phyloP scores from a whole-genome alignment of 2,329 filamentous ascomycete genomes.

The Clathrospora elynae region DNA sequence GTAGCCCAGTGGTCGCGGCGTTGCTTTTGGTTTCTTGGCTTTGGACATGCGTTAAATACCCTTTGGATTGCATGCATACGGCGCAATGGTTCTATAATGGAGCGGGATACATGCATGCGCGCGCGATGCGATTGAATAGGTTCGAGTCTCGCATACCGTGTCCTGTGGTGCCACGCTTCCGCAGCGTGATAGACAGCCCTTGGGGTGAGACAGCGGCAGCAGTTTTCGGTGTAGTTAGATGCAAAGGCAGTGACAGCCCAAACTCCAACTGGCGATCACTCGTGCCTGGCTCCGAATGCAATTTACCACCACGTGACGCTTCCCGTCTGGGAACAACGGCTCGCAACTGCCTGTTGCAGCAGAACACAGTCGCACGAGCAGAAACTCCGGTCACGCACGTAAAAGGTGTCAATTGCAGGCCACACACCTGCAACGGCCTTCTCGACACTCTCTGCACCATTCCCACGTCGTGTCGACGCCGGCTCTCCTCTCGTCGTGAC shows the following conservation, averaged over 20 bases:
- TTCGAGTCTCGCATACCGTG: constrained; percentile 13
- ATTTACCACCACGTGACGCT: constrained; percentile 37
- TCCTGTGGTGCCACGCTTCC: constrained; percentile 21
- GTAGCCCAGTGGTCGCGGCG: constrained; percentile 31
- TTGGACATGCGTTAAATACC: constrained; percentile 39
- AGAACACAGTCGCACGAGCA: constrained; percentile 22
- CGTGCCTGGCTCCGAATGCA: constrained; percentile 14
- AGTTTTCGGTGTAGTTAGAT: background rate
- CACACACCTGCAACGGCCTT: constrained; percentile 5
- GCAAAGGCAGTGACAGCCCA: constrained; percentile 3
- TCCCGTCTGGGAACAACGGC: constrained; percentile 27
- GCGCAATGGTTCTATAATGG: constrained; percentile 21
- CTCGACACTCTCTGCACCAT: constrained; percentile 7
- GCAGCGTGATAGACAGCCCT: constrained; percentile 3
- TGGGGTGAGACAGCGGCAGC: background rate
- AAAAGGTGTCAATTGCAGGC: constrained; percentile 34
- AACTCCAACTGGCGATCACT: constrained; percentile 9
- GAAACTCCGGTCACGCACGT: constrained; percentile 14
- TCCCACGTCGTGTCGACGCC: constrained; percentile 9
- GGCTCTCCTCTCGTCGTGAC: constrained; percentile 18
- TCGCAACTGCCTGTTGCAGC: constrained; percentile 29
- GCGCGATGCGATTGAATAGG: constrained; percentile 28
- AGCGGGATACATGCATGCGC: constrained; percentile 13
- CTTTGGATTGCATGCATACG: constrained; percentile 32
- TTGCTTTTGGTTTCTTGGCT: constrained; percentile 27